Conservation (phyloP, 495 filamentous ascomycete species). For the Echria macrotheca region DNA sequence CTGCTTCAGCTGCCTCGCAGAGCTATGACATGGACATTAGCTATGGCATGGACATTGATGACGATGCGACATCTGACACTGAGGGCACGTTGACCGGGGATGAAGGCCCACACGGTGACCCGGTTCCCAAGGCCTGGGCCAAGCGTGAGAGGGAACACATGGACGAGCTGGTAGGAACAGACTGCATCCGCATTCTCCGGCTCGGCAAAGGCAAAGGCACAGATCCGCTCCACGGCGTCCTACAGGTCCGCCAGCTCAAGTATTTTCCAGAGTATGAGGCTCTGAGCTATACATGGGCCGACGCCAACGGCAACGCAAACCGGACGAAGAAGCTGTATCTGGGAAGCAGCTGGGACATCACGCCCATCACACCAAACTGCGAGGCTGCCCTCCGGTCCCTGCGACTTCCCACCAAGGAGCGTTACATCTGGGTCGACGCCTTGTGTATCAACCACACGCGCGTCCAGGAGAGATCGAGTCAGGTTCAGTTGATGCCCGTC, state of each 20-base stretch:
- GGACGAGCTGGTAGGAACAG: constrained; percentile 4
- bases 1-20: too few species aligned
- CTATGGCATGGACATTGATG: too few species aligned
- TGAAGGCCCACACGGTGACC: background rate
- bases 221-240: constrained; percentile 15
- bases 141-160: too few species aligned
- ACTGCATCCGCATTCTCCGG: constrained; percentile 17
- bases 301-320: constrained; percentile 11
- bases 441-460: constrained; percentile 30
- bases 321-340: constrained; percentile 17
- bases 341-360: constrained; percentile 15
- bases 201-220: constrained; percentile 14
- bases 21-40: too few species aligned
- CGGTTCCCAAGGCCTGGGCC: too few species aligned
- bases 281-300: constrained; percentile 18
- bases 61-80: too few species aligned
- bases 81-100: too few species aligned
- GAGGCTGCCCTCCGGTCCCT: constrained; percentile 16
- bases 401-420: constrained; percentile 12
- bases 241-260: constrained; percentile 12
- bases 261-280: constrained; percentile 23
- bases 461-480: constrained; percentile 17
- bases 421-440: constrained; percentile 27
- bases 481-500: constrained; percentile 28
- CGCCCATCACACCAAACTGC: constrained; percentile 19